These are phyloP conservation scores for Tanozyma kutaoensis DNA, from an alignment of 805 yeast species.

Conservation along the genomic window DNA sequence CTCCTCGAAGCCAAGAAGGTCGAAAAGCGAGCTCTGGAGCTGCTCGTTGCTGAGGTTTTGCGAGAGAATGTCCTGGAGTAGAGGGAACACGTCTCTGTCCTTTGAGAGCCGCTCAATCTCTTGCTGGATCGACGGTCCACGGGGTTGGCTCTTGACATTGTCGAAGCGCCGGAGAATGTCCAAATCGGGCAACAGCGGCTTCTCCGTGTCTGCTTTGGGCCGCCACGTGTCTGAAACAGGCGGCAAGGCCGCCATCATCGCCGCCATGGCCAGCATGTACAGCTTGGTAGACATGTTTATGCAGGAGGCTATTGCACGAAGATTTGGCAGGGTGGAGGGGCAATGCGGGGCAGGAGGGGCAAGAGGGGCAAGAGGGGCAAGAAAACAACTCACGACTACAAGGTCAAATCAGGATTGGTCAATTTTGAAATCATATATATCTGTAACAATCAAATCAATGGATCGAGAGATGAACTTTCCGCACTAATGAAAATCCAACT, in stretches of 20 bases:
- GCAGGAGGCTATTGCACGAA: too few relatives aligned
- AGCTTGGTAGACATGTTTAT: conserved; percentile 60
- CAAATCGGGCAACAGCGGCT: conserved; percentile 11
- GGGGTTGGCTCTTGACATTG: conserved; percentile 16
- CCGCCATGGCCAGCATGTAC: conserved; percentile 67
- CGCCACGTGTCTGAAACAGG: conserved; percentile 11
- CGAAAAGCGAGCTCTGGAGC: conserved; percentile 62
- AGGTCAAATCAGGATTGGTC: too few relatives aligned
- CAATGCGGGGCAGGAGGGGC: too few relatives aligned
- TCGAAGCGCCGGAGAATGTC: conserved; percentile 23
- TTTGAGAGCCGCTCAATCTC: conserved; percentile 1
- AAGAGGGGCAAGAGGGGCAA: too few relatives aligned
- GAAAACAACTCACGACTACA: too few relatives aligned
- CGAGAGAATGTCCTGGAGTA: conserved; percentile 1
- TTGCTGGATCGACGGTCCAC: conserved; percentile 8
- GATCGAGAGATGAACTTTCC: too few relatives aligned
- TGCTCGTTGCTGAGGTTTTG: neutral
- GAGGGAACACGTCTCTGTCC: conserved; percentile 6
- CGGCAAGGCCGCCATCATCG: conserved; percentile 41
- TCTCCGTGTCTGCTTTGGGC: conserved; percentile 27
- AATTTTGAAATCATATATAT: too few relatives aligned
- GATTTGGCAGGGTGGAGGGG: too few relatives aligned
- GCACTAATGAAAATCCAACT: too few relatives aligned
- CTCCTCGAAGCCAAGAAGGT: conserved; percentile 75
- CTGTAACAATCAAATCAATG: too few relatives aligned